Percentiles rank a stretch among this genome's conserved stretches.
These are phyloP conservation scores for Oehlia diaphana DNA, from an alignment of 192 early-diverging fungal genomes.

Conservation along the genomic window DNA sequence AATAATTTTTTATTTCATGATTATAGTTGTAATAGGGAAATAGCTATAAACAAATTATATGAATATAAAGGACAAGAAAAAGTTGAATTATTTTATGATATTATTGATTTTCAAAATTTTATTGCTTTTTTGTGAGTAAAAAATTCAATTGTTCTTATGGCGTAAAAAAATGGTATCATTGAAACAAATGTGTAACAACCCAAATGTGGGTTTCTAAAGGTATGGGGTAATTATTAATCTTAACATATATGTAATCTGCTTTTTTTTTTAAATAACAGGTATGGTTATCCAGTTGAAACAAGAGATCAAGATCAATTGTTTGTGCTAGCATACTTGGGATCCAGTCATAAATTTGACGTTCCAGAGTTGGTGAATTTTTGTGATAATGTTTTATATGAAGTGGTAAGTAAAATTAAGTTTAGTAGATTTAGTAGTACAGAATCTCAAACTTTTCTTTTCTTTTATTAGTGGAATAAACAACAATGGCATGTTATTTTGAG, in stretches of 20 bases:
- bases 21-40: not conserved
- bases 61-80: conserved; percentile 6
- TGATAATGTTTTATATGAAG: not conserved
- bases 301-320: not conserved
- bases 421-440: not conserved
- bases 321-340: conserved; percentile 2
- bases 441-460: not conserved
- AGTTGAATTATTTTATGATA: not conserved
- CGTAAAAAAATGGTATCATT: too few relatives aligned
- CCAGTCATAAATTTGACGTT: conserved; percentile 10
- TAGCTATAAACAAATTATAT: not conserved
- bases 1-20: not conserved
- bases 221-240: too few relatives aligned
- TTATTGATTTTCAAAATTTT: not conserved
- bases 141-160: too few relatives aligned
- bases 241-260: not conserved
- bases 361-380: conserved; percentile 10
- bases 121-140: not conserved
- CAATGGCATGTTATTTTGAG: not conserved
- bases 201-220: too few relatives aligned
- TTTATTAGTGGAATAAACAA: not conserved
- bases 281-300: not conserved
- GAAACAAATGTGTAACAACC: too few relatives aligned
- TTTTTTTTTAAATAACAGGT: not conserved
- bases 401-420: not conserved